These are phyloP conservation scores for Asclepias syriaca DNA, from an alignment of 257 asterid genomes.

Conservation along the genomic window DNA sequence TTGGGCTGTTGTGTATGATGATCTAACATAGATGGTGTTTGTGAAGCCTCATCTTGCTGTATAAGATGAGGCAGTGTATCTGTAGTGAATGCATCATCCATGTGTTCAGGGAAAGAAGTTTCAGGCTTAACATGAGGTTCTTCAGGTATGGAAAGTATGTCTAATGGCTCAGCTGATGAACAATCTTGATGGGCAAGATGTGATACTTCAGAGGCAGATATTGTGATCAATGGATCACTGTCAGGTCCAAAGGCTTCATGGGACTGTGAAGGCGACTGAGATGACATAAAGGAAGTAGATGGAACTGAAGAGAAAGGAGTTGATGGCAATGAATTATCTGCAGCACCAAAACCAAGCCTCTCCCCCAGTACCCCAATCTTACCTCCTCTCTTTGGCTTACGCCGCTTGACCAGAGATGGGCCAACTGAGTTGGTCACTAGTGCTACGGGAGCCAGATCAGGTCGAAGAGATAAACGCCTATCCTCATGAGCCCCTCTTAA, in stretches of 20 bases:
- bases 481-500: conserved; percentile 60
- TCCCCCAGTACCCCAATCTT: conserved; percentile 32
- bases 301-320: conserved; percentile 38
- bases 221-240: conserved; percentile 32
- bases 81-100: conserved; percentile 4
- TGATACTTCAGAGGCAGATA: conserved; percentile 57
- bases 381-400: conserved; percentile 66
- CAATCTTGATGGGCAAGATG: conserved; percentile 20
- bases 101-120: conserved; percentile 35
- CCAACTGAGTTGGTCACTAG: conserved; percentile 29
- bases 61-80: conserved; percentile 1
- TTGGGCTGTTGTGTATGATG: conserved; percentile 15
- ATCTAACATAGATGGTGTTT: conserved; percentile 16
- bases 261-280: conserved; percentile 29
- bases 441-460: conserved; percentile 37
- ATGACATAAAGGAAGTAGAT: conserved; percentile 35
- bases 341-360: conserved; percentile 36
- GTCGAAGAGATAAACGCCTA: conserved; percentile 43
- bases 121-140: conserved; percentile 20
- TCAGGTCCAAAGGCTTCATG: conserved; percentile 37
- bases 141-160: conserved; percentile 4
- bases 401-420: conserved; percentile 52
- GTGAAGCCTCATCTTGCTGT: conserved; percentile 21
- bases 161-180: conserved; percentile 30
- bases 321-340: conserved; percentile 27